Evolutionary conservation across 306 rosid genomes (phyloP), one percentile per base, ranked within the genome.

Genomic region (Citrullus amarus): DNA sequence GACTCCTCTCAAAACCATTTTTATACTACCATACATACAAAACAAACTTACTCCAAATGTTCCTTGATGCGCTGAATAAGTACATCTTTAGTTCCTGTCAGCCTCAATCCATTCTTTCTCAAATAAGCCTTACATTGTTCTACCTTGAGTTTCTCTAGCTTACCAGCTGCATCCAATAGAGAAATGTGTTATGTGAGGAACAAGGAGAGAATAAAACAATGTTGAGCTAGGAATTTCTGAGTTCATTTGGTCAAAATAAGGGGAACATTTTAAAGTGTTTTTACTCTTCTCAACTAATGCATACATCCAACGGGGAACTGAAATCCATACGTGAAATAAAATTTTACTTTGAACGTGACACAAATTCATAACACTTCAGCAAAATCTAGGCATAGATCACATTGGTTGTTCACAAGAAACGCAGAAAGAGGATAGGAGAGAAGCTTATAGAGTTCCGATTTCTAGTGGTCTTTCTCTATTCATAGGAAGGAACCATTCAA

Each of bases 91-190:
- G 88, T 94, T 25, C 96, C 98, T 0, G 96, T 88, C 78, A 92
- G 80, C 87, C 97, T 88, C 87, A 92, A 83, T 78, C 90, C 92
- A 83, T 87, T 80, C 85, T 89, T 94, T 83, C 92, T 89, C 83
- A 94, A 65, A 81, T 94, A 94, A 53, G 84, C 57, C 83, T 92
- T 90, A 80, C 98, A 92, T 18, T 92, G 93, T 22, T 88, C 91
- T 81, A 92, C 88, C 85, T 89, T 94, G 80, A 94, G 81, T 77
- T 88, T 90, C 92, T 84, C 88, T 30, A 88, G 67, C 75, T 70
- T 78, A 17, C 88, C 88, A 25, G 53, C 98, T 92, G 85, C 79
- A 76, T 77, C 75, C 77, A 75, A 55, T 17, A 79, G n/a, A 58
- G 8, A 66, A 30, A 55, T n/a, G 46, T 10, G 60, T 79, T 78